Base-by-base conservation (phyloP, 1,139 yeast genomes). In the Lodderomyces margitis region DNA sequence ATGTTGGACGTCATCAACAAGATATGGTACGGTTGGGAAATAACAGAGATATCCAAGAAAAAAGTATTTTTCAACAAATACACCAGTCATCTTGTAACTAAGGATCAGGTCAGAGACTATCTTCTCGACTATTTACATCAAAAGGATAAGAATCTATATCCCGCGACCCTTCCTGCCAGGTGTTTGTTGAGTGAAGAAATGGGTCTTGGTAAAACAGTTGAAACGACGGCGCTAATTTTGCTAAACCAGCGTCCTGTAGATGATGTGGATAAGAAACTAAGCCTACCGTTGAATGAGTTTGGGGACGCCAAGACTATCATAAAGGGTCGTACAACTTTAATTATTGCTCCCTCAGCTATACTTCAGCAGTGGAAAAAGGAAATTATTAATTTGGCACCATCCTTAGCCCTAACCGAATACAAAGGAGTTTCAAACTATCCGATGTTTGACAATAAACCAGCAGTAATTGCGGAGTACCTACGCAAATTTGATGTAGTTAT, bases 191-290 rank as follows among this genome's bases (percentile, higher is more conserved):
- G 94, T 1, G 98, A 91, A 57, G 98, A 92, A 61, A 92, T 92
- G 98, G 98, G 98, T 0, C 71, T 92, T 4, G 98, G 98, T 0
- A 92, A 92, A 57, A 91, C 98, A 0, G 82, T 92, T 2, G 98
- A 92, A 58, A 68, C 88, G 6, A 70, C 88, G 2, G 71, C 95
- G 0, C 62, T 89, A 27, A 63, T 83, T 0, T 57, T 82, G 3
- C 56, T 82, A 42, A 84, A 91, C 57, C 80, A 69, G 20, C 59
- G 87, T 15, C 74, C 75, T 0, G 39, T 48, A 0, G 58, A 55
- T 12, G 84, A 82, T 48, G 50, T 63, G 9, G 74, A 73, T 41
- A 69, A 73, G 27, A 58, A 62, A 4, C 47, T 66, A 1, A 66
- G 58, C 45, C 70, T 58, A 38, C 70, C 61, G 37, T 50, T 70